Conservation (phyloP, 345 rosid species). For the Acer saccharum region DNA sequence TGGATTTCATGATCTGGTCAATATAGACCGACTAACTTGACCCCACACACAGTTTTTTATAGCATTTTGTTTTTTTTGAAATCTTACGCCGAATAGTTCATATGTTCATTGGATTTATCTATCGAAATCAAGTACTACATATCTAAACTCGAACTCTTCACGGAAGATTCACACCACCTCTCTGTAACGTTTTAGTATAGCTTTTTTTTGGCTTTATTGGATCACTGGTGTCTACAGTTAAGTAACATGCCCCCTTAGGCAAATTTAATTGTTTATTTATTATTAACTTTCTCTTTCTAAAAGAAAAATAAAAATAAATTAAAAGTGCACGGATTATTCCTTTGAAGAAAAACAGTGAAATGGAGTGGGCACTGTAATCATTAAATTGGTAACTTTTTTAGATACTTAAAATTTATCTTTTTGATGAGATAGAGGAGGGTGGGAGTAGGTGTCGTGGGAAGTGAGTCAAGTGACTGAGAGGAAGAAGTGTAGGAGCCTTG, state of each 20-base stretch:
- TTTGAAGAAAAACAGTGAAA: not conserved
- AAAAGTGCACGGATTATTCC: not conserved
- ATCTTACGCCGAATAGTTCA: no score
- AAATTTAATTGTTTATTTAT: not conserved
- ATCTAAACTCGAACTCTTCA: no score
- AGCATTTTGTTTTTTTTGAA: no score
- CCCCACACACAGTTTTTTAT: no score
- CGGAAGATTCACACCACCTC: no score
- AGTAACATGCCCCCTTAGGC: not conserved
- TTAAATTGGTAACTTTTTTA: not conserved
- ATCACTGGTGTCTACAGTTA: not conserved
- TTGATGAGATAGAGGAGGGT: not conserved
- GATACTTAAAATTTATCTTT: not conserved
- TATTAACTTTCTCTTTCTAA: not conserved
- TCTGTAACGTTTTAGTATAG: not conserved
- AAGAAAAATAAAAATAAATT: not conserved
- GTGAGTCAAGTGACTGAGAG: not conserved
- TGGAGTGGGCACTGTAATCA: not conserved
- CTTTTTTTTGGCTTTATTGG: not conserved
- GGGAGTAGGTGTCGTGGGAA: not conserved
- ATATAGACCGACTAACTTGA: no score
- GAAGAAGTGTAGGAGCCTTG: not conserved
- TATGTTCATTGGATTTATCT: no score
- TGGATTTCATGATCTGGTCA: no score
- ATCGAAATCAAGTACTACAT: no score